A percentile compares a stretch with the other conserved stretches of the same genome.
These are phyloP conservation scores for Macrophomina pseudophaseolina DNA, from an alignment of 2,329 filamentous ascomycete species.

Conservation along the genomic window DNA sequence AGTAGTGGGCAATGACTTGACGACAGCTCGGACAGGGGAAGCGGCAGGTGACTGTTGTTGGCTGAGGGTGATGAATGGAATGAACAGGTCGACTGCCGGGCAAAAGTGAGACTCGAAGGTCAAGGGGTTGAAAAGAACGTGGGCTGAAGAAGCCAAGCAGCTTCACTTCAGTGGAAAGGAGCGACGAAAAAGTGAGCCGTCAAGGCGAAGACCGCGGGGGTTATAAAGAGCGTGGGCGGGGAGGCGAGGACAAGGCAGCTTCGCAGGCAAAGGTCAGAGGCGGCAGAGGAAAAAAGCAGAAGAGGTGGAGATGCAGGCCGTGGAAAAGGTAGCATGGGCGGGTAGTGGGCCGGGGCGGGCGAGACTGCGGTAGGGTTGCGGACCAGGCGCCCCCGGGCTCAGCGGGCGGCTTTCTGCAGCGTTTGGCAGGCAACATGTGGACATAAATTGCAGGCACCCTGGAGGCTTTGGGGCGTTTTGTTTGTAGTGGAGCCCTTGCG, in stretches of 20 bases:
- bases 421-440: background rate
- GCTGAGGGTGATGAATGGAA: constrained; percentile 9
- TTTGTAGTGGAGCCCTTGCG: constrained; percentile 24
- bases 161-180: constrained; percentile 14
- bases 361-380: background rate
- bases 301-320: constrained; percentile 3
- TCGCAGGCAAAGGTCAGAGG: background rate
- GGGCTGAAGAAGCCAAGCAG: constrained; percentile 22
- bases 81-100: constrained; percentile 27
- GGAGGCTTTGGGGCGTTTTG: constrained; percentile 17
- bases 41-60: constrained; percentile 6
- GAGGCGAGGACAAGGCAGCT: background rate
- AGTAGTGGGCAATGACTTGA: background rate
- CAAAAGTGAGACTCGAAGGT: constrained; percentile 21
- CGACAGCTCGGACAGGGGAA: background rate
- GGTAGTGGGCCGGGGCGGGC: background rate
- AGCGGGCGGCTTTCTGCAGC: background rate
- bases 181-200: constrained; percentile 9
- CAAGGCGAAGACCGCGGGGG: constrained; percentile 7
- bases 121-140: constrained; percentile 26
- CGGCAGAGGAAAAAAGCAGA: background rate
- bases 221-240: constrained; percentile 15
- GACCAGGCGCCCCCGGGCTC: constrained; percentile 10
- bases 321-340: background rate
- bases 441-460: constrained; percentile 23